Percentiles rank a stretch among this genome's conserved stretches.
Evolutionary conservation across 2,329 filamentous ascomycete species (phyloP).

Genomic region (Nigrograna mackinnonii): DNA sequence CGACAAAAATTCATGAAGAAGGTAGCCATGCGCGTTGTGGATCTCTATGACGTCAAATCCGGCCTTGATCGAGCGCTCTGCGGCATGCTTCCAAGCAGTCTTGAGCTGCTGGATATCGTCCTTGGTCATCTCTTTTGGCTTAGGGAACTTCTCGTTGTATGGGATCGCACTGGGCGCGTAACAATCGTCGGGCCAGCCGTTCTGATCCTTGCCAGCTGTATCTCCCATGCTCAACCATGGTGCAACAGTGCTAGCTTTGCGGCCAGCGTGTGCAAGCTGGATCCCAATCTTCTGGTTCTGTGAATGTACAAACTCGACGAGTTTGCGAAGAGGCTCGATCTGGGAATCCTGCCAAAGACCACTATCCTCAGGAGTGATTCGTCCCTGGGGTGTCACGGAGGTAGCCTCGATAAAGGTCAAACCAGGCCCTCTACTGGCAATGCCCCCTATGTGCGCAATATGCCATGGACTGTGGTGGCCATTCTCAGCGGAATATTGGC

Average conservation of each 20-base stretch:
- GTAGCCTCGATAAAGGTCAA: conserved; percentile 80
- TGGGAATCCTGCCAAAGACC: conserved; percentile 88
- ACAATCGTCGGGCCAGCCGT: conserved; percentile 60
- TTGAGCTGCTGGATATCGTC: conserved; percentile 71
- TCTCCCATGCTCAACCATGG: conserved; percentile 65
- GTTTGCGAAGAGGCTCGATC: conserved; percentile 69
- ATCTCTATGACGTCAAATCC: conserved; percentile 82
- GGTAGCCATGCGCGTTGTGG: conserved; percentile 79
- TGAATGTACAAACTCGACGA: conserved; percentile 78
- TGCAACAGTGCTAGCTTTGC: conserved; percentile 62
- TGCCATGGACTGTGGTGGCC: conserved; percentile 82
- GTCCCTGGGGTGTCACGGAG: conserved; percentile 72
- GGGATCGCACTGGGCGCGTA: conserved; percentile 62
- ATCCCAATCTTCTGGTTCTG: conserved; percentile 78
- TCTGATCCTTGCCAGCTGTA: conserved; percentile 58
- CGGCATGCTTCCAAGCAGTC: conserved; percentile 63
- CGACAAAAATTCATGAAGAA: conserved; percentile 71
- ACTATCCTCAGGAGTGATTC: conserved; percentile 79
- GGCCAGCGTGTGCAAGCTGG: conserved; percentile 80
- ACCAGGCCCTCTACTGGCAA: conserved; percentile 74
- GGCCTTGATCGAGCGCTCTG: conserved; percentile 57
- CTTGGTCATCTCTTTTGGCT: conserved; percentile 69
- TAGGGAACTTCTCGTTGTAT: conserved; percentile 64
- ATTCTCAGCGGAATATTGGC: conserved; percentile 69
- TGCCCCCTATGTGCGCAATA: conserved; percentile 79